phyloP scores from a whole-genome alignment of 2,329 filamentous ascomycete species.

The Aureobasidium sp. region DNA sequence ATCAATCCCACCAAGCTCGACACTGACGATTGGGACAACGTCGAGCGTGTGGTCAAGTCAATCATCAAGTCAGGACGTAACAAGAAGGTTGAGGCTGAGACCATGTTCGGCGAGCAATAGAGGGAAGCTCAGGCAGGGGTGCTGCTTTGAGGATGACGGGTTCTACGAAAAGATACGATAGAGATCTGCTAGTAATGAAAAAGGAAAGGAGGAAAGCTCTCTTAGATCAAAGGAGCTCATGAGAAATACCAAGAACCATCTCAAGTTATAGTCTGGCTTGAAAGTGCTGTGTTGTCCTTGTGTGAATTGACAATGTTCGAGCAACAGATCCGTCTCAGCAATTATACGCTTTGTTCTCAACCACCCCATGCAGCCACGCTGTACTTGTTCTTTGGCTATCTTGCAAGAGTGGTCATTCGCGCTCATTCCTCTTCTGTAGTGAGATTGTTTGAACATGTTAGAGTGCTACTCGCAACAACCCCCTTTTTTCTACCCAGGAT shows the following conservation, averaged over 20 bases:
- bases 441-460: not conserved
- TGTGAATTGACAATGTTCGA: too few relatives aligned
- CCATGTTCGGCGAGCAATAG: not conserved
- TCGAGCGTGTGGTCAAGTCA: constrained; percentile 73
- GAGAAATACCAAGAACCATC: not conserved
- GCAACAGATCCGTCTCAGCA: too few relatives aligned
- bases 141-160: not conserved
- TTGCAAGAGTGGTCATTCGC: too few relatives aligned
- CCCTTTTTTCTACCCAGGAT: not conserved
- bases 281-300: not conserved
- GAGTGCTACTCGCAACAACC: not conserved
- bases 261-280: not conserved
- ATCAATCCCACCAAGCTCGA: constrained; percentile 76
- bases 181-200: not conserved
- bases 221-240: not conserved
- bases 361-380: too few relatives aligned
- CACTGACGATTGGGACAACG: constrained; percentile 82
- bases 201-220: not conserved
- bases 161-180: not conserved
- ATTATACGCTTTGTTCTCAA: too few relatives aligned
- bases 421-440: too few relatives aligned
- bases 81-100: not conserved
- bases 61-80: constrained; percentile 59
- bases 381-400: too few relatives aligned
- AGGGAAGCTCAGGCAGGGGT: not conserved